phyloP scores from a whole-genome alignment of 495 filamentous ascomycete species.

The Terfezia claveryi region DNA sequence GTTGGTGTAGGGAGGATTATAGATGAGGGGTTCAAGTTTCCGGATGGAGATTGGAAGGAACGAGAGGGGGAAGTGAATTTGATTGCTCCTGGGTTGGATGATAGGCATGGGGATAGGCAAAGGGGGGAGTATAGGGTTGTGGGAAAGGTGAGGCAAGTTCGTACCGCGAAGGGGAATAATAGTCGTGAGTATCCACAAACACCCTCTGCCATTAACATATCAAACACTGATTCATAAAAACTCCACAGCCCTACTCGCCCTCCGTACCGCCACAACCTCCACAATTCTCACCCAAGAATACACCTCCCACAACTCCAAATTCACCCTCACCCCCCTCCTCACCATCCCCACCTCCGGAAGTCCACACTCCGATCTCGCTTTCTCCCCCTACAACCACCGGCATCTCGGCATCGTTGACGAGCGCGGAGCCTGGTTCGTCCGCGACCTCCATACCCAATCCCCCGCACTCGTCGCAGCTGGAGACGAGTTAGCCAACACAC shows the following conservation, averaged over 20 bases:
- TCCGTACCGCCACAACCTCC: not conserved
- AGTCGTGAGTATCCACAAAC: too few species aligned
- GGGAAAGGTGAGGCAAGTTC: not conserved
- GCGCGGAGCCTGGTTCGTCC: not conserved
- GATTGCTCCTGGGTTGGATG: not conserved
- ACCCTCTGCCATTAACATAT: too few species aligned
- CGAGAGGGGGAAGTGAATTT: not conserved
- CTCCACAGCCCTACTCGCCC: not conserved
- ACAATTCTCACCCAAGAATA: not conserved
- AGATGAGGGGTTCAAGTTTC: not conserved
- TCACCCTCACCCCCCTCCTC: not conserved
- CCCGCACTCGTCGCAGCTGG: not conserved
- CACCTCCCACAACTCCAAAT: not conserved
- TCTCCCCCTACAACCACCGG: not conserved
- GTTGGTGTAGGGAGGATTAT: not conserved
- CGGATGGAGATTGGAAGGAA: not conserved
- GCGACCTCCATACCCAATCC: not conserved
- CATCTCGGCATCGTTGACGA: not conserved
- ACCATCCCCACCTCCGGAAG: not conserved
- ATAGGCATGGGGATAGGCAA: not conserved
- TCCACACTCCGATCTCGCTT: not conserved
- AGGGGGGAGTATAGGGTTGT: not conserved
- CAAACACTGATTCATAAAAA: not conserved
- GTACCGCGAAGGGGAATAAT: not conserved
- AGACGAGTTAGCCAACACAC: not conserved